Base-by-base conservation (phyloP, 495 filamentous ascomycete species). In the Cercophora newfieldiana region DNA sequence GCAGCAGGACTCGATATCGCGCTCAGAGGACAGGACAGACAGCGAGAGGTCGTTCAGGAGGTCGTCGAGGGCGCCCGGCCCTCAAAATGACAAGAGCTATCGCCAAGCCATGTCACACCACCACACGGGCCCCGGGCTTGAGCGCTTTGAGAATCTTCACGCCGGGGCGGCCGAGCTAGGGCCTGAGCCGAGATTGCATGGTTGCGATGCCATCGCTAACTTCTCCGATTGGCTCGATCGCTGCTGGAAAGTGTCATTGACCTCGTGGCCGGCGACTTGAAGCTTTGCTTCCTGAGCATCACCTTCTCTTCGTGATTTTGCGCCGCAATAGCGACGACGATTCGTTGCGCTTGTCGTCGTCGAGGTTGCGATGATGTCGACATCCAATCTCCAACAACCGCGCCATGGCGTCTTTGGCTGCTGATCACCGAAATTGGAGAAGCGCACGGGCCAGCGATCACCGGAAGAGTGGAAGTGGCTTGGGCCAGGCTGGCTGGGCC, bases 331-430 rank as follows among this genome's bases (percentile, higher is more conserved):
- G 18, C 3, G 37, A 44, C 18, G 4, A 4, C 10, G 37, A 16
- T 44, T 44, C 10, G 10, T 33, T 4, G 30, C 30, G 24, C 12
- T 57, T 6, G 54, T 6, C 54, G 54, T 53, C 50, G 50, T 22
- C 50, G n/a, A 53, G 50, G 24, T 22, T 22, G 50, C 50, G 30
- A 57, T 25, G 18, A 29, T 30, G 24, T 26, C 16, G 54, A 18
- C 26, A 94, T 96, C 92, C 92, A 96, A 84, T 96, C 92, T 18
- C 92, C 91, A 78, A 96, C 94, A 70, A 25, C 74, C 94, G 94
- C 92, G 71, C 96, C 95, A 16, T 44, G 37, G 37, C 37, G 37
- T 44, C 18, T 33, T 44, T 44, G 37, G 37, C 37, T 4, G 37
- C 37, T 44, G 37, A 44, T 44, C 37, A 2, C 37, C 37, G 37